phyloP scores from a whole-genome alignment of 2,329 filamentous ascomycete genomes.

The Sarocladiaceae sp. region DNA sequence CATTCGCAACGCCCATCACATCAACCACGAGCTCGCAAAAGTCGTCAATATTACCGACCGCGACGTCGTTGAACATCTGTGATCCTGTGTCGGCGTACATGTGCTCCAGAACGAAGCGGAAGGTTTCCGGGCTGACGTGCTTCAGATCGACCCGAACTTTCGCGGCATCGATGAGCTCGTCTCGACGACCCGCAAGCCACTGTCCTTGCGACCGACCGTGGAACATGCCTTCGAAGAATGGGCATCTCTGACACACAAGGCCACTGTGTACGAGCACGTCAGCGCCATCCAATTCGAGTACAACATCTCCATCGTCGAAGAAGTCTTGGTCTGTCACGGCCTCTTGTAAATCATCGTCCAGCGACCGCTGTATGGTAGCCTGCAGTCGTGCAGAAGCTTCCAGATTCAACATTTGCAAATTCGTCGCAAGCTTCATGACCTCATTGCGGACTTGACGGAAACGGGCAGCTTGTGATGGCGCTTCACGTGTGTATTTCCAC shows the following conservation, averaged over 20 bases:
- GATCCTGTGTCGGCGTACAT: conserved; percentile 78
- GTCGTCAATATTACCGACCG: conserved; percentile 64
- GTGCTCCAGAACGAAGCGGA: conserved; percentile 71
- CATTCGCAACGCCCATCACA: conserved; percentile 83
- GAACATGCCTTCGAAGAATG: conserved; percentile 88
- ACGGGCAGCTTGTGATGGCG: conserved; percentile 58
- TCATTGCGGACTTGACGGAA: conserved; percentile 78
- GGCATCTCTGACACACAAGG: conserved; percentile 75
- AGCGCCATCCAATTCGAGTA: conserved; percentile 72
- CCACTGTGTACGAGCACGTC: conserved; percentile 69
- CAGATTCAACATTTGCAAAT: conserved; percentile 62
- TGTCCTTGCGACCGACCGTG: conserved; percentile 77
- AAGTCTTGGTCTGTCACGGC: conserved; percentile 64
- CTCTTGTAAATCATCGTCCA: conserved; percentile 63
- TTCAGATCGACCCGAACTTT: conserved; percentile 70
- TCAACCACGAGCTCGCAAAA: conserved; percentile 88
- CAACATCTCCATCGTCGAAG: conserved; percentile 72
- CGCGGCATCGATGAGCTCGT: conserved; percentile 25
- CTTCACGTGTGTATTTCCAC: conserved; percentile 72
- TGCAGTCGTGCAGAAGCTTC: conserved; percentile 75
- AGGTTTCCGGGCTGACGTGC: conserved; percentile 68
- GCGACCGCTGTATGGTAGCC: conserved; percentile 53
- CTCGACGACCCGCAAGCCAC: conserved; percentile 72
- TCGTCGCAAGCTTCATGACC: conserved; percentile 76
- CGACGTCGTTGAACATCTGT: conserved; percentile 74